Evolutionary conservation across 169 alveolate genomes (phyloP), one percentile per base, ranked within the genome.

Genomic region (Hepatocystis sp.): DNA sequence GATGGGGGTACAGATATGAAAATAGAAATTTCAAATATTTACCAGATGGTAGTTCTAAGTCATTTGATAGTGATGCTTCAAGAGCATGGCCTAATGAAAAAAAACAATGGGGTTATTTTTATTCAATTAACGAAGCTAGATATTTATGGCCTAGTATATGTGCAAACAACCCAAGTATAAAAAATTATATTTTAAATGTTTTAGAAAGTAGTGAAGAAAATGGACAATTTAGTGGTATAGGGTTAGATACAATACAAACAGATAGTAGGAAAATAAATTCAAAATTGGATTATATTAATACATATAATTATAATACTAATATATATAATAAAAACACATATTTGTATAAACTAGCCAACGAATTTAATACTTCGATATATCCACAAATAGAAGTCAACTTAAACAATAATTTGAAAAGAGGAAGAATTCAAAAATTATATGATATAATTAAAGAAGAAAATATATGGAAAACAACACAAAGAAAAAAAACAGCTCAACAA

Each of bases 1-100:
- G 92, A 64, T 92, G 95, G 95, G 93, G 95, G 23, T 93, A 93
- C 21, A 60, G 91, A 51, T 81, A 78, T 30, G 91, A 67, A 55
- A 91, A 90, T 19, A 17, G 90, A 28, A 64, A 86, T 55, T 34
- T 58, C 11, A 42, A 61, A 44, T 76, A 92, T 56, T 66, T 84
- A 39, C 85, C 88, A 44, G 85, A 86, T 67, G 91, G 91, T 8
- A 92, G 86, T 46, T 90, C 93, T 84, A 49, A 84, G 27, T 76
- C 91, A 7, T 90, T 86, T 21, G 90, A 92, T 44, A 39, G 61
- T 46, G 81, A 91, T 64, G 76, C 76, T n/a, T 56, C 85, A 13
- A 92, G 86, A 84, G 91, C 90, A 53, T 58, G 91, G 85, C 95
- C 95, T 13, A 56, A 90, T 19, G 85, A 85, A 39, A 58, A 66